A percentile compares a stretch with the other conserved stretches of the same genome.
These are phyloP conservation scores for Tuber calosporum DNA, from an alignment of 495 filamentous ascomycete species.

Conservation along the genomic window DNA sequence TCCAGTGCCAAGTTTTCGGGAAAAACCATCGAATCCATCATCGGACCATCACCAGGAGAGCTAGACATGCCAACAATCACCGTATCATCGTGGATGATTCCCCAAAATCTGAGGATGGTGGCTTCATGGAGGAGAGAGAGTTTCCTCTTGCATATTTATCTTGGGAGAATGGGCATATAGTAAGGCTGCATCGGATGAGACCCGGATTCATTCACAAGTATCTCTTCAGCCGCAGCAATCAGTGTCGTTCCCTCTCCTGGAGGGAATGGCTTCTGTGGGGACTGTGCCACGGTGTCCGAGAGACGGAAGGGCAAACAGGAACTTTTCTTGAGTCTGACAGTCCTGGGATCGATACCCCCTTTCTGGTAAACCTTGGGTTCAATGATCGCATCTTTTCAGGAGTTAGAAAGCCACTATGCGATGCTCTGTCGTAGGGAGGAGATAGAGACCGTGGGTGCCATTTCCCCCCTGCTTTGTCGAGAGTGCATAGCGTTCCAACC, in stretches of 20 bases:
- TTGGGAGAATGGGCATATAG: background rate
- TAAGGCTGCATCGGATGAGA: constrained; percentile 8
- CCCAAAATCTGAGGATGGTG: background rate
- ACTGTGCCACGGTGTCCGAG: constrained; percentile 8
- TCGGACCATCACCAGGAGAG: background rate
- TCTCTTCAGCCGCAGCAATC: background rate
- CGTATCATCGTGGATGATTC: constrained; percentile 1
- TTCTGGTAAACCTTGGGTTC: background rate
- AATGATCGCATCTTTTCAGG: background rate
- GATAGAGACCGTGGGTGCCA: background rate
- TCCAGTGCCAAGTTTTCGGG: background rate
- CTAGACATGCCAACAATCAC: background rate
- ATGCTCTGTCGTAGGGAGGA: background rate
- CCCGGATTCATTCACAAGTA: background rate
- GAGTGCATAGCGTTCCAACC: background rate
- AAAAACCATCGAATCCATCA: background rate
- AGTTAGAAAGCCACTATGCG: background rate
- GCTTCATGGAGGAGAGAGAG: background rate
- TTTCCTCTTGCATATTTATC: background rate
- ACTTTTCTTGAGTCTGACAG: constrained; percentile 15
- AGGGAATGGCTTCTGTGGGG: background rate
- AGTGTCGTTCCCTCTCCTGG: constrained; percentile 1
- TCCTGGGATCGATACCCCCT: background rate
- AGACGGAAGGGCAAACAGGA: constrained; percentile 25
- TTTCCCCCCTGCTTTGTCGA: background rate